These are phyloP conservation scores for Talaromyces sp. DNA, from an alignment of 2,329 filamentous ascomycete genomes.

Conservation along the genomic window DNA sequence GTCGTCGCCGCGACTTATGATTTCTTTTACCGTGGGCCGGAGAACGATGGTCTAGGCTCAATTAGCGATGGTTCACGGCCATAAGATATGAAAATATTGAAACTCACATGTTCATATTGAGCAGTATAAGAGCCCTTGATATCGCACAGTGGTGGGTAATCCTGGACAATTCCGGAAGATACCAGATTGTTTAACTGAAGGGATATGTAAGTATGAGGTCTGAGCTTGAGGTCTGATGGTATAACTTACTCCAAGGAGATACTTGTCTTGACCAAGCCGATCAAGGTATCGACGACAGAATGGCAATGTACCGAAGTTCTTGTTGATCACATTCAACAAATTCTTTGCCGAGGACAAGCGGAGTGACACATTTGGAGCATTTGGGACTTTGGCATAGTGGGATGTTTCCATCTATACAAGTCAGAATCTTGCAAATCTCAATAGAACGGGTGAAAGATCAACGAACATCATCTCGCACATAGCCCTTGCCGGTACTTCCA, in stretches of 20 bases:
- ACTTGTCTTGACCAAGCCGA: constrained; percentile 90
- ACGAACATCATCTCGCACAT: constrained; percentile 76
- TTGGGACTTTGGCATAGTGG: constrained; percentile 73
- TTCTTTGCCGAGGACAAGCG: constrained; percentile 78
- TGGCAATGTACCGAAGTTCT: constrained; percentile 90
- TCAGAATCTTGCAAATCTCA: background rate
- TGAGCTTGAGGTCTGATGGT: background rate
- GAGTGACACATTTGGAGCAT: constrained; percentile 72
- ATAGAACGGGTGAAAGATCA: background rate
- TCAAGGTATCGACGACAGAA: constrained; percentile 90
- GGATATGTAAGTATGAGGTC: constrained; percentile 27
- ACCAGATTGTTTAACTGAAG: constrained; percentile 78
- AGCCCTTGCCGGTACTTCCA: constrained; percentile 85
- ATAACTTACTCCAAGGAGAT: constrained; percentile 71
- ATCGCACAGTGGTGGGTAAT: constrained; percentile 84
- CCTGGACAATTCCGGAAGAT: constrained; percentile 75
- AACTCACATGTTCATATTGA: constrained; percentile 86
- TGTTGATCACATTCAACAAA: constrained; percentile 83
- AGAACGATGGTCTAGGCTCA: constrained; percentile 65
- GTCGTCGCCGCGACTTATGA: constrained; percentile 80
- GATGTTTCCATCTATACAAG: constrained; percentile 67
- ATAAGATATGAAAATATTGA: background rate
- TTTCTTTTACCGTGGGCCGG: constrained; percentile 77
- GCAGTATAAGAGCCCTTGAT: constrained; percentile 93
- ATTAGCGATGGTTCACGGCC: background rate